These are phyloP conservation scores for Plantago coronopus DNA, from an alignment of 305 asterid species.

Conservation along the genomic window DNA sequence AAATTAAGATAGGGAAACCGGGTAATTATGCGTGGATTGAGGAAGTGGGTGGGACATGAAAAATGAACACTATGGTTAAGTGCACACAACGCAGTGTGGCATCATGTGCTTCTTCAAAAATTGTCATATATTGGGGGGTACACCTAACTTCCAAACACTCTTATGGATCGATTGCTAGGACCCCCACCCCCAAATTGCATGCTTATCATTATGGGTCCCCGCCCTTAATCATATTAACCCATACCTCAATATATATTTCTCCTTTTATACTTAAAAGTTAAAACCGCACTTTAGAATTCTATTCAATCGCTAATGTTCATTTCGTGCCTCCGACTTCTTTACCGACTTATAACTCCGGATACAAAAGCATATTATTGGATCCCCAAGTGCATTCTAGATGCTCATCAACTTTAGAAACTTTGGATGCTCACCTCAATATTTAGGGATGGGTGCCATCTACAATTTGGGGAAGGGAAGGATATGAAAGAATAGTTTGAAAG, in stretches of 20 bases:
- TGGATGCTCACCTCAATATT: too few relatives aligned
- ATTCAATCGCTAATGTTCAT: too few relatives aligned
- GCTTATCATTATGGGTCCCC: slow-evolving; percentile 26
- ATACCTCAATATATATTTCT: not conserved
- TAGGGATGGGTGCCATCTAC: too few relatives aligned
- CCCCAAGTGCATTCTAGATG: too few relatives aligned
- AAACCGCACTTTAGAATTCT: too few relatives aligned
- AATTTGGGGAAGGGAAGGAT: too few relatives aligned
- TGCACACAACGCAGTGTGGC: slow-evolving; percentile 12
- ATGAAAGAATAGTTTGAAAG: too few relatives aligned
- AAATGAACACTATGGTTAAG: slow-evolving; percentile 26
- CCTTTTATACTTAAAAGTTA: not conserved
- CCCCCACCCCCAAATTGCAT: slow-evolving; percentile 28
- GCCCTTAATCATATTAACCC: not conserved
- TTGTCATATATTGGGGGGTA: slow-evolving; percentile 25
- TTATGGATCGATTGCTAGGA: slow-evolving; percentile 17
- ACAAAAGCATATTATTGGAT: too few relatives aligned
- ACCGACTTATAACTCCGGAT: too few relatives aligned
- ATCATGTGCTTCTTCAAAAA: slow-evolving; percentile 38
- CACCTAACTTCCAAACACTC: slow-evolving; percentile 30
- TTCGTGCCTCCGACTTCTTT: not conserved
- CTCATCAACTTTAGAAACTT: too few relatives aligned
- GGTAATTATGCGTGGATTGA: slow-evolving; percentile 55
- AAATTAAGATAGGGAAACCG: slow-evolving; percentile 3
- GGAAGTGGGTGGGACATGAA: slow-evolving; percentile 56